Conservation (phyloP, 176 grass and related monocot genomes). For the Canna indica region DNA sequence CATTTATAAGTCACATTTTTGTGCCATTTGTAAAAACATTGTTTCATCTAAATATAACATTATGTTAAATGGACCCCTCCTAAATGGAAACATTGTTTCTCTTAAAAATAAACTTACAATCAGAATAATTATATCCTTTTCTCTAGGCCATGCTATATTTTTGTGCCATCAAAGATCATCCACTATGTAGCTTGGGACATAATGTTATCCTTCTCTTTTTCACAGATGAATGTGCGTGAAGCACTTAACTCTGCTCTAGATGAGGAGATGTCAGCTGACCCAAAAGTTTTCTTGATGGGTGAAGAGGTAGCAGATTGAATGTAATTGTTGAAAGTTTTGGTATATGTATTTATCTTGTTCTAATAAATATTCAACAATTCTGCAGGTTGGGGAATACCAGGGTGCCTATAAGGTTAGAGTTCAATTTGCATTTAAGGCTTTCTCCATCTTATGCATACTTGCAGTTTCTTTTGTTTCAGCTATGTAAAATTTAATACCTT, state of each 20-base stretch:
- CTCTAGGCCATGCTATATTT: too few species aligned
- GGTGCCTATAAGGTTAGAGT: slow-evolving; percentile 12
- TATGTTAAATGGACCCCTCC: too few species aligned
- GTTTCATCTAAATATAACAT: too few species aligned
- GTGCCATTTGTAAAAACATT: too few species aligned
- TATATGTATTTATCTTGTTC: background rate
- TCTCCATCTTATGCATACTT: background rate
- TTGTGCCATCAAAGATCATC: too few species aligned
- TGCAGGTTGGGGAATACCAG: slow-evolving; percentile 19
- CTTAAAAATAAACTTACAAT: too few species aligned
- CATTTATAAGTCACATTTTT: too few species aligned
- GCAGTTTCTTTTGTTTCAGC: background rate
- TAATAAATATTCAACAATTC: background rate
- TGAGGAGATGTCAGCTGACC: slow-evolving; percentile 21
- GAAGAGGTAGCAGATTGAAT: slow-evolving; percentile 12
- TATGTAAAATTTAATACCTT: background rate
- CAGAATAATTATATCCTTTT: too few species aligned
- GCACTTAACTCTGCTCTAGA: slow-evolving; percentile 18
- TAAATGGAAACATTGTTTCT: too few species aligned
- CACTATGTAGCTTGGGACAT: background rate
- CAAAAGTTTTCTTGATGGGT: slow-evolving; percentile 19
- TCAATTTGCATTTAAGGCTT: background rate
- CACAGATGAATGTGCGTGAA: slow-evolving; percentile 14
- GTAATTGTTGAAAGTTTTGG: background rate
- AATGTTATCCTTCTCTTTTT: slow-evolving; percentile 4